Evolutionary conservation across 495 filamentous ascomycete species (phyloP), one percentile per base, ranked within the genome.

Genomic region (Podospora anserina): DNA sequence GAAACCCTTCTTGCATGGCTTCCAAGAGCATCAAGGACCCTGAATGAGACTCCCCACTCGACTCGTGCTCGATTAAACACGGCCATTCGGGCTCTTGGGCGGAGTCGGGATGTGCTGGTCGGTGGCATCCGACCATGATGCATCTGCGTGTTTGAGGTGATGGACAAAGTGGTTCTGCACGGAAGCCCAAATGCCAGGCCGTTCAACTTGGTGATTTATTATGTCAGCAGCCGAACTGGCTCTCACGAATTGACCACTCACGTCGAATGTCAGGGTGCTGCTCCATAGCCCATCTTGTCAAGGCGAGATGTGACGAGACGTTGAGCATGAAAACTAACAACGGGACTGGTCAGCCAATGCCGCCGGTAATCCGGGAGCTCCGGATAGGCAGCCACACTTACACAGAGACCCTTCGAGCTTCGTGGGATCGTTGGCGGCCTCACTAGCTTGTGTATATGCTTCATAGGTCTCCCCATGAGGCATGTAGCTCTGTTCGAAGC

Each of bases 401-500:
- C 73, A 66, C 9, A 75, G 58, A 61, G 53, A 23, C 64, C 71
- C 30, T 55, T 54, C 28, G 11, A 63, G 69, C 56, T 68, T 70
- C 18, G 44, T 55, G 7, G 69, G 39, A 19, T 59, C 30, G 1
- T 66, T 57, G n/a, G 61, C n/a, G 27, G 39, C 54, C 61, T 71
- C 66, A 28, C 23, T 16, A 23, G 64, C 71, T 9, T 59, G 9
- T 27, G 16, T 27, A 16, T 66, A 65, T 1, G 70, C 68, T 56
- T 74, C 73, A 26, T 73, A 75, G 28, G 53, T 73, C 68, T 75
- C 73, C 7, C 74, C 74, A 30, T 76, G 74, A 1, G 74, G 72
- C 72, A 75, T 75, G 34, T 70, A 75, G 19, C 62, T 66, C 49
- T 62, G 58, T 63, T 89, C 85, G 66, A 88, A 85, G 19, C 82